Conservation (phyloP, 2,329 filamentous ascomycete species). For the Cercospora canescens region DNA sequence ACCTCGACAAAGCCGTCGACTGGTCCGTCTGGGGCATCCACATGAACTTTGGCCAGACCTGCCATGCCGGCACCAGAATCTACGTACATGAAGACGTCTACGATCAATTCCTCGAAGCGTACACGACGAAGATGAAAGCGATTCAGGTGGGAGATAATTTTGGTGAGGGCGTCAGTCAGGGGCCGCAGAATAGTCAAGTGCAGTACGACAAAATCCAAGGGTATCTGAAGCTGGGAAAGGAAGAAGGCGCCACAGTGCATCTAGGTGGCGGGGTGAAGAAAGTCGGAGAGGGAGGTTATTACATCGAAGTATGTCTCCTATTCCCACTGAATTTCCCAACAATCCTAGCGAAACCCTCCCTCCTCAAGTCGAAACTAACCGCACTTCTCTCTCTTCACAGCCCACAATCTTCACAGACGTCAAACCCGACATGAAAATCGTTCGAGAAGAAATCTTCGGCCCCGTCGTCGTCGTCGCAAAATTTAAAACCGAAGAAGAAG, state of each 20-base stretch:
- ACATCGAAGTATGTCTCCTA: too few species aligned
- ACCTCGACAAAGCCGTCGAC: conserved; percentile 82
- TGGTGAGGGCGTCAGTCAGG: conserved; percentile 43
- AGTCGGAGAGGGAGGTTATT: too few species aligned
- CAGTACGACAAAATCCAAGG: conserved; percentile 78
- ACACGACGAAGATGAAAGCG: conserved; percentile 80
- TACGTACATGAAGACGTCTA: conserved; percentile 85
- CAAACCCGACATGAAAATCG: conserved; percentile 78
- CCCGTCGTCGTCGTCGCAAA: conserved; percentile 81
- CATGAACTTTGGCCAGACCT: conserved; percentile 97
- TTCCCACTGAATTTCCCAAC: too few species aligned
- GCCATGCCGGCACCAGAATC: conserved; percentile 87
- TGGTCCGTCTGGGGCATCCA: conserved; percentile 89
- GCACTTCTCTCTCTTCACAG: too few species aligned
- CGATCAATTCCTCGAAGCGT: conserved; percentile 73
- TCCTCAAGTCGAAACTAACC: too few species aligned
- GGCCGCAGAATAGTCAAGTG: conserved; percentile 59
- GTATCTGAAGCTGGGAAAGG: too few species aligned
- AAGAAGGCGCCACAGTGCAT: too few species aligned
- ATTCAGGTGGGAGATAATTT: conserved; percentile 70
- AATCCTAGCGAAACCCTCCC: too few species aligned
- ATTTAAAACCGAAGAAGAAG: conserved; percentile 74
- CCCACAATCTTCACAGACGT: conserved; percentile 83
- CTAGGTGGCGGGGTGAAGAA: too few species aligned
- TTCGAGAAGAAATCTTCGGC: conserved; percentile 82